Percentiles rank a stretch among this genome's conserved stretches.
Conservation (phyloP, 495 filamentous ascomycete genomes). For the Peziza echinospora region DNA sequence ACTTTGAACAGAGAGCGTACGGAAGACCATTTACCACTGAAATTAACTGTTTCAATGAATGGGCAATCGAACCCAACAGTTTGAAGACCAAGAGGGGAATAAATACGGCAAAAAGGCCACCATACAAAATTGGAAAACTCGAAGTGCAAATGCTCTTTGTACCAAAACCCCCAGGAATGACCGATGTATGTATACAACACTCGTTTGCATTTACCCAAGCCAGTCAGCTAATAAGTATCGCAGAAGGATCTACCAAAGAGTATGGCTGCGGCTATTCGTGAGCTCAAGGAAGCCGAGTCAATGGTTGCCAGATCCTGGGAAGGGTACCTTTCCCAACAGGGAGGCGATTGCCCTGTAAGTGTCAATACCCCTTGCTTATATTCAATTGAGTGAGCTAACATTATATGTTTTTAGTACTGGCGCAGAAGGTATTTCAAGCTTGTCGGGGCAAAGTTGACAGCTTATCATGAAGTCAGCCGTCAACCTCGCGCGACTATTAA, state of each 20-base stretch:
- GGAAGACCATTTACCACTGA: slow-evolving; percentile 73
- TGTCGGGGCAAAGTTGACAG: slow-evolving; percentile 71
- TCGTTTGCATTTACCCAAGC: neutral
- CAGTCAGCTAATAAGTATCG: slow-evolving; percentile 10
- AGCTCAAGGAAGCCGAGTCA: slow-evolving; percentile 71
- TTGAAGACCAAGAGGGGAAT: slow-evolving; percentile 74
- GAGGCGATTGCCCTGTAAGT: slow-evolving; percentile 92
- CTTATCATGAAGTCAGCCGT: slow-evolving; percentile 84
- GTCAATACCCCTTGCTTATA: slow-evolving; percentile 1
- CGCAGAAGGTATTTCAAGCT: slow-evolving; percentile 94
- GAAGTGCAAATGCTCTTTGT: slow-evolving; percentile 86
- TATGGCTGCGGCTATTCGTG: slow-evolving; percentile 82
- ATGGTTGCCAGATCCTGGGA: slow-evolving; percentile 53
- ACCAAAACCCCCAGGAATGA: slow-evolving; percentile 68
- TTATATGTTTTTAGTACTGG: slow-evolving; percentile 47
- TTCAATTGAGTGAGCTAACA: slow-evolving; percentile 16
- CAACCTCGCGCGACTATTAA: slow-evolving; percentile 95
- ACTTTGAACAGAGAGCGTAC: slow-evolving; percentile 68
- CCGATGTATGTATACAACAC: slow-evolving; percentile 32
- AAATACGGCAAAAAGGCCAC: slow-evolving; percentile 43
- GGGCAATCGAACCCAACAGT: slow-evolving; percentile 69
- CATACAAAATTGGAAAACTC: slow-evolving; percentile 85
- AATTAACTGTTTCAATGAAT: slow-evolving; percentile 90
- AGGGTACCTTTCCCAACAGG: slow-evolving; percentile 82
- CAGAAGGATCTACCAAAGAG: slow-evolving; percentile 87